Conservation (phyloP, 1,284 basidiomycete species). For the Puccinia coronata region DNA sequence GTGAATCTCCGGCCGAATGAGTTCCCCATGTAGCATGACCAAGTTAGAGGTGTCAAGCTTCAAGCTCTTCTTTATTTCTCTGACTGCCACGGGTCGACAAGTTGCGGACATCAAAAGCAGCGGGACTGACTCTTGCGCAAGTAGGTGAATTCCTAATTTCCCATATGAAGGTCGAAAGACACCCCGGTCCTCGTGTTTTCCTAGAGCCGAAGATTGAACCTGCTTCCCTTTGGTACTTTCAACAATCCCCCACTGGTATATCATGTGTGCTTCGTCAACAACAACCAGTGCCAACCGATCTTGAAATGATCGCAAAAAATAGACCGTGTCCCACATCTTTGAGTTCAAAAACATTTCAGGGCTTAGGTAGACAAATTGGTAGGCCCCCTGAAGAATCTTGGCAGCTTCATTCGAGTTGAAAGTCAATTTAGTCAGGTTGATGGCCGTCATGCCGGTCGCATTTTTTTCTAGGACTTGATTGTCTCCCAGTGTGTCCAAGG, state of each 20-base stretch:
- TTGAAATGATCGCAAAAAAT: background rate
- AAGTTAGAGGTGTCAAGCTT: background rate
- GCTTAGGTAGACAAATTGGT: constrained; percentile 3
- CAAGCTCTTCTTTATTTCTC: background rate
- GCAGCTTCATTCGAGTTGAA: background rate
- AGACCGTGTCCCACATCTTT: background rate
- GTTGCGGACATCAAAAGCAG: constrained; percentile 1
- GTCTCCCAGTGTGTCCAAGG: constrained; percentile 1
- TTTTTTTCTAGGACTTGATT: background rate
- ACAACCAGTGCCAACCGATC: background rate
- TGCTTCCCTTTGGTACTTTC: background rate
- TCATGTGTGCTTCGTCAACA: constrained; percentile 13
- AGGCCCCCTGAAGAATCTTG: background rate
- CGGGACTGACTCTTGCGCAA: background rate
- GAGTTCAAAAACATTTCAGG: constrained; percentile 6
- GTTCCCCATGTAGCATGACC: background rate
- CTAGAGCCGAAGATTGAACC: too few species aligned
- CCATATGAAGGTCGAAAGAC: constrained; percentile 7
- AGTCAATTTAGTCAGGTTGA: background rate
- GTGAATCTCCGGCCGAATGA: too few species aligned
- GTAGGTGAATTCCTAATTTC: background rate
- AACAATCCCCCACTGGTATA: background rate
- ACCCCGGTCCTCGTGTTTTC: background rate
- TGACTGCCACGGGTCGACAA: constrained; percentile 11
- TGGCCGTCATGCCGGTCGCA: background rate